Evolutionary conservation across 2,329 filamentous ascomycete genomes (phyloP).

Genomic region (Neopestalotiopsis sp.): DNA sequence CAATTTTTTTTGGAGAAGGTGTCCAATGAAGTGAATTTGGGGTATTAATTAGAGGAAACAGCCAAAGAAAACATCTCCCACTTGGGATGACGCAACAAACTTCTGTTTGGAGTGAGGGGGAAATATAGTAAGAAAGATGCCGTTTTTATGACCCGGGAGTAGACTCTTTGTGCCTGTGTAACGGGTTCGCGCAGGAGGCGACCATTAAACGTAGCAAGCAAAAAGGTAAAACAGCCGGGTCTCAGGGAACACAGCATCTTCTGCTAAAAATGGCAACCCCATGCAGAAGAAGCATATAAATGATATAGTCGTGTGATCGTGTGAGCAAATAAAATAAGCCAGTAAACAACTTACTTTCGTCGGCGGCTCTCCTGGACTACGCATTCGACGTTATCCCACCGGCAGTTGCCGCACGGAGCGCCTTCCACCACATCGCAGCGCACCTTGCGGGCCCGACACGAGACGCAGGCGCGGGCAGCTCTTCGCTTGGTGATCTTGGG

Average conservation of each 20-base stretch:
- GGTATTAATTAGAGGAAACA: neutral
- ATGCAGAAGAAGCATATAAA: neutral
- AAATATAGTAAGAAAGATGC: neutral
- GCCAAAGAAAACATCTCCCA: neutral
- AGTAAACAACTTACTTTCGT: conserved; percentile 70
- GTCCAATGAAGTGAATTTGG: conserved; percentile 2
- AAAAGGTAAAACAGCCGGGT: neutral
- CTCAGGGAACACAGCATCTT: neutral
- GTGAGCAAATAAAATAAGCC: neutral
- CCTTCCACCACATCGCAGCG: conserved; percentile 92
- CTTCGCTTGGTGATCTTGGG: conserved; percentile 73
- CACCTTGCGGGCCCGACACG: conserved; percentile 87
- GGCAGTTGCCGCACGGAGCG: conserved; percentile 86
- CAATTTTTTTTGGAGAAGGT: neutral
- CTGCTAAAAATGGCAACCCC: neutral
- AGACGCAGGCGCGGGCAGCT: conserved; percentile 90
- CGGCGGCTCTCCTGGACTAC: conserved; percentile 81
- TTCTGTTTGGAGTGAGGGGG: neutral
- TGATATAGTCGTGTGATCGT: neutral
- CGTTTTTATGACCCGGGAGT: neutral
- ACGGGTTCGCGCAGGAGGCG: neutral
- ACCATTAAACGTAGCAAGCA: neutral
- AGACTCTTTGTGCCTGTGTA: neutral
- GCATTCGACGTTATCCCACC: conserved; percentile 80
- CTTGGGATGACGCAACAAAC: neutral